Conservation (phyloP, 2,329 filamentous ascomycete genomes). For the Helotiales sp. region DNA sequence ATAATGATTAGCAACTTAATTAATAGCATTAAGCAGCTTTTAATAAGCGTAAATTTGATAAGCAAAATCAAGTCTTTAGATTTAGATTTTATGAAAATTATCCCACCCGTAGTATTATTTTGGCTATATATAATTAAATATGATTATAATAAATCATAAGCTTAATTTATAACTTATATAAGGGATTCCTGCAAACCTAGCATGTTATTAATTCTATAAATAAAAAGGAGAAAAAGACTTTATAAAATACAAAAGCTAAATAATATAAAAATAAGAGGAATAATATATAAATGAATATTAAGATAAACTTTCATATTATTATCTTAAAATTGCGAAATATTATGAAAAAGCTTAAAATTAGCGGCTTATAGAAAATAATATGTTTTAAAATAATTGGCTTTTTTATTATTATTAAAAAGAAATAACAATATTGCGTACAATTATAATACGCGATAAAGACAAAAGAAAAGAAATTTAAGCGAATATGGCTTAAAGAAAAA, state of each 20-base stretch:
- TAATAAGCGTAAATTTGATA: background rate
- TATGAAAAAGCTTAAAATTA: background rate
- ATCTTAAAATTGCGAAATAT: background rate
- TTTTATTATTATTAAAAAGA: background rate
- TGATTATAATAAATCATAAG: background rate
- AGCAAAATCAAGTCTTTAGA: background rate
- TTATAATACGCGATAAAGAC: background rate
- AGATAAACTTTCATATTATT: background rate
- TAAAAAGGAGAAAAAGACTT: background rate
- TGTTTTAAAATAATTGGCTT: background rate
- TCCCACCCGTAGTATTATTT: background rate
- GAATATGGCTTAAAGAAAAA: background rate
- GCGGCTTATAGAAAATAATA: background rate
- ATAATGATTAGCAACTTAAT: background rate
- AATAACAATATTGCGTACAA: background rate
- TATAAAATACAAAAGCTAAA: background rate
- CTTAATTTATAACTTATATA: background rate
- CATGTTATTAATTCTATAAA: background rate
- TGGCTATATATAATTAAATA: background rate
- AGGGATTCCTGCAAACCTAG: background rate
- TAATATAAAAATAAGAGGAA: background rate
- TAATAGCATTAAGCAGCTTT: background rate
- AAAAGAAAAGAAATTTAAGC: constrained; percentile 3
- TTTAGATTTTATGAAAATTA: background rate
- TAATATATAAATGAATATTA: background rate